These are phyloP conservation scores for Cylindrodendrum hubeiense DNA, from an alignment of 2,329 filamentous ascomycete species.

Conservation along the genomic window DNA sequence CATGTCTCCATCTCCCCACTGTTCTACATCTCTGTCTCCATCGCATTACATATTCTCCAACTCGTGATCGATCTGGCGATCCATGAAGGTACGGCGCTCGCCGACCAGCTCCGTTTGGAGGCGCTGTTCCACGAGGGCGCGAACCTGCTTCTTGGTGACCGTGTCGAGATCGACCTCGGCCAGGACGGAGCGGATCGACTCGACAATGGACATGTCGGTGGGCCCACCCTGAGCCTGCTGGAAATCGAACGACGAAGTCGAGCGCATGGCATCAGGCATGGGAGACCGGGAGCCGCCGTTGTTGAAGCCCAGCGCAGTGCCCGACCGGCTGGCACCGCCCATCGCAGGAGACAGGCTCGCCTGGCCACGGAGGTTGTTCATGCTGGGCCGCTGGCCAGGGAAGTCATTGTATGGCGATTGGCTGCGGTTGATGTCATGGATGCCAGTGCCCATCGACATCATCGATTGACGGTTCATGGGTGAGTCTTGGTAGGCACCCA, in stretches of 20 bases:
- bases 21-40: constrained; percentile 3
- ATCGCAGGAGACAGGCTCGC: constrained; percentile 61
- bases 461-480: constrained; percentile 75
- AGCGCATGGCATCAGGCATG: constrained; percentile 61
- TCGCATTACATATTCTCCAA: constrained; percentile 85
- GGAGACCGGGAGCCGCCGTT: constrained; percentile 57
- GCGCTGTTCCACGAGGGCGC: constrained; percentile 91
- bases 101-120: constrained; percentile 89
- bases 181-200: constrained; percentile 86
- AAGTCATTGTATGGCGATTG: constrained; percentile 71
- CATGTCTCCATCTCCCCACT: constrained; percentile 12
- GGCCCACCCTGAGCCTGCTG: constrained; percentile 73
- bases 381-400: constrained; percentile 68
- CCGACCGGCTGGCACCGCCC: constrained; percentile 54
- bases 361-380: constrained; percentile 68
- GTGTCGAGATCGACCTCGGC: constrained; percentile 92
- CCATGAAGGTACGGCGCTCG: constrained; percentile 89
- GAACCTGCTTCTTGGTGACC: constrained; percentile 98
- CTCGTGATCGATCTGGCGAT: constrained; percentile 92
- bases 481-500: constrained; percentile 62
- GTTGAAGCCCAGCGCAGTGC: constrained; percentile 60
- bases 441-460: constrained; percentile 71
- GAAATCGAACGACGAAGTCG: constrained; percentile 70
- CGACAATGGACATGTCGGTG: constrained; percentile 83
- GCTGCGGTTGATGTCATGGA: constrained; percentile 59